Base-by-base conservation (phyloP, 139 green algal genomes). In the Coelastrella sp. region DNA sequence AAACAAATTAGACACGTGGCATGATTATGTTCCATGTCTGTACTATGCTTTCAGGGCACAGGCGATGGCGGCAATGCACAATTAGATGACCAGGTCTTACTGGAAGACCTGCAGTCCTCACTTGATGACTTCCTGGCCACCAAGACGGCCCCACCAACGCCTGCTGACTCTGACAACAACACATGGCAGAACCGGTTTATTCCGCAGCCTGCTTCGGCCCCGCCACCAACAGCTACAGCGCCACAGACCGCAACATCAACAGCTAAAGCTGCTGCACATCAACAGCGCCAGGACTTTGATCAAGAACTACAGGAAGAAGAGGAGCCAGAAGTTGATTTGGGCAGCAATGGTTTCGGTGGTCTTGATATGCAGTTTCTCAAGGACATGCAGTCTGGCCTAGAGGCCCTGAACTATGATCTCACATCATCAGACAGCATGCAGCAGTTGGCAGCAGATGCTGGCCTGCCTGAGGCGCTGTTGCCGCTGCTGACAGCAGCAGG, bases 371-470 rank as follows among this genome's bases (percentile, higher is more conserved):
- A 73, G 5, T 94, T 94, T 68, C 86, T 94, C 78, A 13, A 10
- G 17, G 86, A 79, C 20, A 86, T 94, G 89, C 92, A 94, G 92
- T 59, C 74, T 5, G 82, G 13, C 5, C 86, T 94, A 20, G 92
- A 94, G 86, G 8, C 65, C 3, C 74, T 89, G 65, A 88, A 85
- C 3, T 74, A 82, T 64, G 89, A 94, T 85, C 73, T 94, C 13
- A 83, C 89, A 3, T 92, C 83, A 7, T 0, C 75, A 22, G 79
- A 81, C 5, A 60, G 64, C 14, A 90, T 92, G 83, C 59, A 90
- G 80, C 71, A 60, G 22, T 75, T 92, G 60, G 80, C 86, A 11
- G 86, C n/a, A 3, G 85, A 92, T 14, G 20, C 57, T 5, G 19
- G 0, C 17, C 83, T 93, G 88, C n/a, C 65, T 22, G 59, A 79